These are phyloP conservation scores for Ustilago esculenta DNA, from an alignment of 1,284 basidiomycete species.

Conservation along the genomic window DNA sequence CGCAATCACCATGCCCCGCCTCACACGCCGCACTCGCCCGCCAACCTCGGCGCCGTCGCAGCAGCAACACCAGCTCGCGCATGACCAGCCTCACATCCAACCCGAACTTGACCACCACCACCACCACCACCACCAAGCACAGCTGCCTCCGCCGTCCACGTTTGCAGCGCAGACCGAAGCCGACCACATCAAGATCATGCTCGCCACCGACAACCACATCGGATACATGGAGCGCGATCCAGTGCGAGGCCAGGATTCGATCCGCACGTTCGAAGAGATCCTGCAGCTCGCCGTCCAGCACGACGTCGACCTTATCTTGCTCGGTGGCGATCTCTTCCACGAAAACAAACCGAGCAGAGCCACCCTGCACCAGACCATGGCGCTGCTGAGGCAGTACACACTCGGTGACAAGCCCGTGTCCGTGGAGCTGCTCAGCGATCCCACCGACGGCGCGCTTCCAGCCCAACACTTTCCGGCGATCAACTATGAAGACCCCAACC, in stretches of 20 bases:
- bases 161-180: constrained; percentile 30
- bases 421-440: constrained; percentile 90
- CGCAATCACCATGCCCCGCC: constrained; percentile 16
- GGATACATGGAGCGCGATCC: constrained; percentile 96
- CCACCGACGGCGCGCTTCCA: constrained; percentile 75
- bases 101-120: constrained; percentile 9
- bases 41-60: constrained; percentile 13
- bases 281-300: constrained; percentile 87
- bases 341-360: constrained; percentile 94
- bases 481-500: constrained; percentile 96
- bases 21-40: constrained; percentile 30
- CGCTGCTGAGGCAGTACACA: constrained; percentile 88
- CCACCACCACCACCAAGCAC: constrained; percentile 1
- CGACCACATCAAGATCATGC: constrained; percentile 57
- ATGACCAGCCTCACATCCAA: no score
- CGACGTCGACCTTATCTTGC: constrained; percentile 73
- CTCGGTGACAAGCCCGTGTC: constrained; percentile 86
- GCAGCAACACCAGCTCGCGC: constrained; percentile 18
- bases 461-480: constrained; percentile 79
- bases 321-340: constrained; percentile 96
- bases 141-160: constrained; percentile 20
- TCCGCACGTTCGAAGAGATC: constrained; percentile 94
- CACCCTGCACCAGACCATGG: constrained; percentile 78
- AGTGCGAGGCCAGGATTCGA: constrained; percentile 90
- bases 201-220: constrained; percentile 71